Percentiles rank a stretch among this genome's conserved stretches.
Conservation (phyloP, 768 basidiomycete species). For the Stropharia rugosoannulata region DNA sequence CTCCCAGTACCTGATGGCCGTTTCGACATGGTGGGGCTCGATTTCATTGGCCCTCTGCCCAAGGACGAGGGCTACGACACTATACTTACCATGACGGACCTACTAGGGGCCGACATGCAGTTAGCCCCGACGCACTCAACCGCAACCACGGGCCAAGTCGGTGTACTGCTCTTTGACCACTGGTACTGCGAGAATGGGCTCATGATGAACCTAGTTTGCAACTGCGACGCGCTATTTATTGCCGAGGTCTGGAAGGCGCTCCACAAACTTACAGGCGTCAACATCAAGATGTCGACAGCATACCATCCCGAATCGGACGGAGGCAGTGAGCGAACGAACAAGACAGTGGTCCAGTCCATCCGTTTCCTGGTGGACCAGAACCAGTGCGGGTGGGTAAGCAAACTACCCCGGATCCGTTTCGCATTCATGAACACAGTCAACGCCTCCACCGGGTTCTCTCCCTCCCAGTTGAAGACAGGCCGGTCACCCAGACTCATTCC, state of each 20-base stretch:
- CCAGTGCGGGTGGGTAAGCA: conserved; percentile 26
- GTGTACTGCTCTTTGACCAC: conserved; percentile 22
- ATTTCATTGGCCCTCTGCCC: conserved; percentile 8
- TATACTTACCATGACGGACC: conserved; percentile 23
- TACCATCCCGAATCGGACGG: conserved; percentile 42
- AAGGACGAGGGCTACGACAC: conserved; percentile 12
- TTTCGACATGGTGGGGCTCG: conserved; percentile 5
- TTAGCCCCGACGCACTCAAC: background rate
- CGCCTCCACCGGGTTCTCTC: background rate
- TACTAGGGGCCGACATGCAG: conserved; percentile 21
- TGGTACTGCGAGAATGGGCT: conserved; percentile 37
- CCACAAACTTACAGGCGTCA: conserved; percentile 19
- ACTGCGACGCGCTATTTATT: too few species aligned
- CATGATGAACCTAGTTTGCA: conserved; percentile 20
- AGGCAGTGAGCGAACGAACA: conserved; percentile 30
- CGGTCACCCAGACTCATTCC: background rate
- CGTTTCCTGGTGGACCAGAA: conserved; percentile 10
- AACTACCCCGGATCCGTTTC: conserved; percentile 27
- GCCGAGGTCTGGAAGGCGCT: too few species aligned
- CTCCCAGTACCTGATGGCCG: conserved; percentile 14
- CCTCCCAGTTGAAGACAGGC: background rate
- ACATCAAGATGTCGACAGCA: conserved; percentile 30
- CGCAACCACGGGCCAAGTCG: conserved; percentile 12
- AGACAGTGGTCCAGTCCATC: conserved; percentile 29
- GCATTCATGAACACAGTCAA: conserved; percentile 24